Conservation (phyloP, 1,139 yeast genomes). For the Scheffersomyces parashehatae region DNA sequence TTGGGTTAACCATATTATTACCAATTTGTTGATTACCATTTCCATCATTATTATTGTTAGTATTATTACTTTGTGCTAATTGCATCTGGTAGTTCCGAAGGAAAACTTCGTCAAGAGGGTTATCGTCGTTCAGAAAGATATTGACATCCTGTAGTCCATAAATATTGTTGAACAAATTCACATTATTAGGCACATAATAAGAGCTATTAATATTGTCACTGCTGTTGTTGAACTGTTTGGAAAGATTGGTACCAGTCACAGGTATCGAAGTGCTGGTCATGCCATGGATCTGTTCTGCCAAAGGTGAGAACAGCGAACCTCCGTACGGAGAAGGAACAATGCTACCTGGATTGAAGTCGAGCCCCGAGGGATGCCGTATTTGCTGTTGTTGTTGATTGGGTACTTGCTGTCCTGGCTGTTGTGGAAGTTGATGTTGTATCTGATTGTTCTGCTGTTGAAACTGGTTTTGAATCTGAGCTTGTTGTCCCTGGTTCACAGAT, state of each 20-base stretch:
- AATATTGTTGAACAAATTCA: slow-evolving; percentile 5
- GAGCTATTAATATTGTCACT: neutral
- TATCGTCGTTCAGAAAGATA: slow-evolving; percentile 37
- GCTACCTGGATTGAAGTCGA: neutral
- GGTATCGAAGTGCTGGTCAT: neutral
- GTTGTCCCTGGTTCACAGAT: neutral
- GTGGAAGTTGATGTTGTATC: no score
- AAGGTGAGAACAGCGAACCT: slow-evolving; percentile 8
- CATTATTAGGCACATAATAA: neutral
- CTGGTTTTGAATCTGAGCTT: neutral
- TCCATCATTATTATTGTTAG: no score
- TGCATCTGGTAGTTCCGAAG: slow-evolving; percentile 11
- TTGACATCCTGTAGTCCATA: slow-evolving; percentile 32
- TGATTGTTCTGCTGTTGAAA: neutral
- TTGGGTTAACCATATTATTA: neutral
- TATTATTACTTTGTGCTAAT: no score
- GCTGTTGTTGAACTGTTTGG: neutral
- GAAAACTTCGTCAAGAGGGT: slow-evolving; percentile 43
- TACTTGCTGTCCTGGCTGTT: no score
- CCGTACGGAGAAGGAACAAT: slow-evolving; percentile 11
- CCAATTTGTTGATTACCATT: neutral
- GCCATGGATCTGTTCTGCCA: neutral
- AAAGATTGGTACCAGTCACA: neutral
- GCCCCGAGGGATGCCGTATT: neutral
- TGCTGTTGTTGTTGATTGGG: no score